Base-by-base conservation (phyloP, 768 basidiomycete species). In the Lentinus tigrinus region DNA sequence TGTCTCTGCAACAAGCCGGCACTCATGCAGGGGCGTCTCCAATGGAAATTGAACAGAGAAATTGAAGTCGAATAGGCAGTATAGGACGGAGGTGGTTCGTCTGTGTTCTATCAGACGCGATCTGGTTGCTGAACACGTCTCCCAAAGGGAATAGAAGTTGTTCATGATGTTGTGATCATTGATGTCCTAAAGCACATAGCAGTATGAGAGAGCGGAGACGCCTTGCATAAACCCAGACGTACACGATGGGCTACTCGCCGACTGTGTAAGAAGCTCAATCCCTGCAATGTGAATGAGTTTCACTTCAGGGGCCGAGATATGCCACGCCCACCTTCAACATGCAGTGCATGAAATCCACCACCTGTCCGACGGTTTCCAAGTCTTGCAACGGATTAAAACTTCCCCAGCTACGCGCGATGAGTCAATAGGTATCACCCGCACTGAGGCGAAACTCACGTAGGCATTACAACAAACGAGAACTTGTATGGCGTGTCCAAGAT, bases 51-150 rank as follows among this genome's bases (percentile, higher is more conserved):
- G 40, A 3, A 37, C 23, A 13, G 52, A 54, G 21, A 43, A 16
- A 27, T 54, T 54, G 52, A 54, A 54, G 23, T 54, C 52, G 34
- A 44, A 54, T 3, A 54, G 40, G 42, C 52, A 54, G 42, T 54
- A 54, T 1, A 10, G 16, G 16, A 27, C 40, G 0, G 7, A 23
- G 10, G 6, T 10, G 2, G 40, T 34, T 13, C 34, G n/a, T 46
- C 19, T 46, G 7, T 44, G 26, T 8, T 54, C 27, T 6, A 7
- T 4, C 13, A 37, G 52, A 1, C 4, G 14, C 14, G 10, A n/a
- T 16, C 27, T 9, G 27, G 11, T 7, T 11, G 31, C 31, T 31
- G 31, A 11, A 31, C 31, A 1, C 6, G 6, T 7, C 11, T 11
- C 31, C 31, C 31, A 31, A 11, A 31, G 31, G 31, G 31, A 31